A percentile compares a stretch with the other conserved stretches of the same genome.
These are phyloP conservation scores for Hanseniaspora lachancei DNA, from an alignment of 805 yeast genomes.

Conservation along the genomic window DNA sequence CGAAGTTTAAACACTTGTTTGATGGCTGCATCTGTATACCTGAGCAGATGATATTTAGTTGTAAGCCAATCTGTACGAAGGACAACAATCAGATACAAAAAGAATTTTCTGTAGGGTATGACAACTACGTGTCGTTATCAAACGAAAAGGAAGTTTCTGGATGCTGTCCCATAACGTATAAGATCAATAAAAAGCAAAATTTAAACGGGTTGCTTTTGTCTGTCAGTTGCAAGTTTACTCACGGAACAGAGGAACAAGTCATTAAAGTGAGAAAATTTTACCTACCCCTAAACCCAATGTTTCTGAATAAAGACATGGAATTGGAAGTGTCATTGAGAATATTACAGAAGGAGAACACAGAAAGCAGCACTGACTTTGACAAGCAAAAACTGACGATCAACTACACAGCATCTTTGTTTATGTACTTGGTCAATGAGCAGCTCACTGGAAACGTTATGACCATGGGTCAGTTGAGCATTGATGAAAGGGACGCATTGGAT, in stretches of 20 bases:
- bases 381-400: not conserved
- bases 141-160: not conserved
- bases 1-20: not conserved
- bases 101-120: not conserved
- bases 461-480: not conserved
- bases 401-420: slow-evolving; percentile 8
- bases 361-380: not conserved
- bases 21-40: not conserved
- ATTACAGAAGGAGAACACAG: not conserved
- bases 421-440: slow-evolving; percentile 9
- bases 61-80: slow-evolving; percentile 1
- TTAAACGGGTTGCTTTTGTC: slow-evolving; percentile 3
- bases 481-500: not conserved
- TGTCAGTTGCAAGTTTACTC: not conserved
- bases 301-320: not conserved
- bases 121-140: slow-evolving; percentile 1
- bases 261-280: not conserved
- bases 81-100: not conserved
- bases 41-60: not conserved
- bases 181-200: slow-evolving; percentile 5
- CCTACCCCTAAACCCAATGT: not conserved
- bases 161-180: not conserved
- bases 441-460: not conserved
- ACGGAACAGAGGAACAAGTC: not conserved
- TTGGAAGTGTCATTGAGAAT: not conserved